A percentile compares a stretch with the other conserved stretches of the same genome.
Evolutionary conservation across 169 alveolate genomes (phyloP).

Genomic region (Hepatocystis sp.): DNA sequence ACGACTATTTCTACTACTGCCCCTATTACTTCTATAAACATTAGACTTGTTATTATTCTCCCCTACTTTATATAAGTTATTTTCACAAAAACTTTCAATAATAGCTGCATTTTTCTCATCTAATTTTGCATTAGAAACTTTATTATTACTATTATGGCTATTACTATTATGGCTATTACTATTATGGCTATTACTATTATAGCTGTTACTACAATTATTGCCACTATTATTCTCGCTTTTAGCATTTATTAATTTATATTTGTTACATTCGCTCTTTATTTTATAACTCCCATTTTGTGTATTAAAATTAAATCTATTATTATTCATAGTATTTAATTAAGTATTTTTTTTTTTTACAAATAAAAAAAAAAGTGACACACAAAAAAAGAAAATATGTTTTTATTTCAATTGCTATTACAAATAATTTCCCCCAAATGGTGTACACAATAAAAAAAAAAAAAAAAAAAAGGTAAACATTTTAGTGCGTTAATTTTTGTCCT

Average conservation of each 20-base stretch:
- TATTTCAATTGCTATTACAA: too few relatives aligned
- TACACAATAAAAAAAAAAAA: too few relatives aligned
- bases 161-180: neutral
- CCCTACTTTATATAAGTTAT: conserved; percentile 1
- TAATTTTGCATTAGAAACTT: conserved; percentile 10
- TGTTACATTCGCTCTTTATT: conserved; percentile 12
- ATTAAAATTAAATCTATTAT: conserved; percentile 16
- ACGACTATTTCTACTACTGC: too few relatives aligned
- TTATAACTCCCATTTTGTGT: conserved; percentile 8
- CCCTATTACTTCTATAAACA: too few relatives aligned
- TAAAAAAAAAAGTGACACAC: too few relatives aligned
- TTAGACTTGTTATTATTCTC: conserved; percentile 1
- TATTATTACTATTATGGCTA: conserved; percentile 4
- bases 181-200: neutral
- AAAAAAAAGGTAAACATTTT: too few relatives aligned
- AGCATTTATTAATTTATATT: conserved; percentile 3
- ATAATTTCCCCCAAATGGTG: too few relatives aligned
- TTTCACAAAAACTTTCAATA: conserved; percentile 1
- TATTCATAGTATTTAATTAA: conserved; percentile 37
- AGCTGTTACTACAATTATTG: conserved; percentile 4
- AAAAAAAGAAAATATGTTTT: too few relatives aligned
- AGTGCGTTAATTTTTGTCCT: too few relatives aligned
- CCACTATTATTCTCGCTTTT: conserved; percentile 7
- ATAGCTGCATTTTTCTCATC: neutral
- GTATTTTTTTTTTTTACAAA: conserved; percentile 24